phyloP scores from a whole-genome alignment of 2,329 filamentous ascomycete species.

The Xylaria sp. region DNA sequence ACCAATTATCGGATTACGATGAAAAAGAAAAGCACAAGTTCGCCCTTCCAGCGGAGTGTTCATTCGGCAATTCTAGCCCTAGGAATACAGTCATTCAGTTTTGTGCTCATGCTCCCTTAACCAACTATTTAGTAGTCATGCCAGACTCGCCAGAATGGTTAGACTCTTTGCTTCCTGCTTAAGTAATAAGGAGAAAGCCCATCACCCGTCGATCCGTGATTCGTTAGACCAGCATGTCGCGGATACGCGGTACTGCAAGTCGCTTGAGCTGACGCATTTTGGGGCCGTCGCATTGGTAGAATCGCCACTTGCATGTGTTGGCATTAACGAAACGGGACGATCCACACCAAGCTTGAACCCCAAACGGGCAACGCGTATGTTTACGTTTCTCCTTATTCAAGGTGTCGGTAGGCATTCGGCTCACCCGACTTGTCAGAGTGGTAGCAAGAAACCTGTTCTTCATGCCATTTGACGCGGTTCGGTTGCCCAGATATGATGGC shows the following conservation, averaged over 20 bases:
- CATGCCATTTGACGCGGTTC: slow-evolving; percentile 20
- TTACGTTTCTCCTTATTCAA: slow-evolving; percentile 30
- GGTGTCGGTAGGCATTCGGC: neutral
- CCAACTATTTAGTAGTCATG: neutral
- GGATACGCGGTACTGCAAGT: slow-evolving; percentile 31
- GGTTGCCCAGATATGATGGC: neutral
- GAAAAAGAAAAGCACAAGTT: slow-evolving; percentile 16
- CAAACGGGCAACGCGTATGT: slow-evolving; percentile 28
- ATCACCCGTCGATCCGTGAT: slow-evolving; percentile 28
- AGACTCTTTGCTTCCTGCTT: slow-evolving; percentile 5
- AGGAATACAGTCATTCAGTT: slow-evolving; percentile 2
- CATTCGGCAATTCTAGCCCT: neutral
- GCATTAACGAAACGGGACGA: slow-evolving; percentile 39
- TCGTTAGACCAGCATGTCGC: slow-evolving; percentile 22
- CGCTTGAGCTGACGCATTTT: slow-evolving; percentile 20
- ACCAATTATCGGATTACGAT: slow-evolving; percentile 23
- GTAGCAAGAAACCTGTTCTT: slow-evolving; percentile 14
- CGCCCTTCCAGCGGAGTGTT: slow-evolving; percentile 8
- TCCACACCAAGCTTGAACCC: slow-evolving; percentile 23
- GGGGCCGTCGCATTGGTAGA: slow-evolving; percentile 33
- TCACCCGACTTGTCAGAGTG: slow-evolving; percentile 18
- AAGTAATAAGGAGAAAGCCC: slow-evolving; percentile 3
- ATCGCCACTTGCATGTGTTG: slow-evolving; percentile 34
- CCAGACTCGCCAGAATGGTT: slow-evolving; percentile 10
- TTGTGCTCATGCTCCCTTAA: slow-evolving; percentile 12